Conservation (phyloP, 208 protist genomes). For the Endotrypanum monterogeii region DNA sequence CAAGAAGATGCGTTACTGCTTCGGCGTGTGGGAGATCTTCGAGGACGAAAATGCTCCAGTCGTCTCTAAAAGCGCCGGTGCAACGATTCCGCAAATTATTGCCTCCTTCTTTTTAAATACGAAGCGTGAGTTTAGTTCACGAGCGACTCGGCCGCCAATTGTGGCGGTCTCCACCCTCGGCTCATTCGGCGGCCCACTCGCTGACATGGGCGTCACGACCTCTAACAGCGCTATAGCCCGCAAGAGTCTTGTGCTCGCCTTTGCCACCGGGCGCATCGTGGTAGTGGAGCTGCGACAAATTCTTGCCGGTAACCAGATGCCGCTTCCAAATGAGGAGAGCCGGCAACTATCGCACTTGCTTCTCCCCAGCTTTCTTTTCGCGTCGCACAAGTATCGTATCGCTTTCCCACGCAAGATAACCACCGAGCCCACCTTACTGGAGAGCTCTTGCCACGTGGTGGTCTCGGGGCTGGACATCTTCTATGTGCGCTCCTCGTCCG, state of each 20-base stretch:
- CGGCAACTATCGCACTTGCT: constrained; percentile 70
- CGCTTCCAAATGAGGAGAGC: constrained; percentile 45
- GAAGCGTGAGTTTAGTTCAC: constrained; percentile 77
- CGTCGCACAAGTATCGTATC: constrained; percentile 74
- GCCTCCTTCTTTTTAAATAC: constrained; percentile 73
- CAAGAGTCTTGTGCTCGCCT: constrained; percentile 84
- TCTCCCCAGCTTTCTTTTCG: constrained; percentile 53
- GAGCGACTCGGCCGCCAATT: constrained; percentile 66
- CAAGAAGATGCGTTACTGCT: constrained; percentile 77
- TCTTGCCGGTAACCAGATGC: constrained; percentile 68
- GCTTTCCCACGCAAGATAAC: constrained; percentile 54
- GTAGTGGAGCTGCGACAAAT: constrained; percentile 70
- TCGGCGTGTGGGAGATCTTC: constrained; percentile 91
- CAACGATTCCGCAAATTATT: constrained; percentile 70
- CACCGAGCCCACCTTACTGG: constrained; percentile 75
- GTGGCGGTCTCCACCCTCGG: constrained; percentile 71
- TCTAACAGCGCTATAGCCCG: constrained; percentile 74
- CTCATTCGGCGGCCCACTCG: constrained; percentile 62
- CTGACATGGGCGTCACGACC: constrained; percentile 76
- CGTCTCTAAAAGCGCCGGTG: constrained; percentile 59
- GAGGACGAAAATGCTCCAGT: constrained; percentile 56
- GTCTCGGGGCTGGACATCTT: constrained; percentile 89
- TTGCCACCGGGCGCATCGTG: constrained; percentile 72
- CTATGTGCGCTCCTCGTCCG: constrained; percentile 85
- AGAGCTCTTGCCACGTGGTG: constrained; percentile 88